Conservation (phyloP, 2,329 filamentous ascomycete species). For the Helminthosporium solani region DNA sequence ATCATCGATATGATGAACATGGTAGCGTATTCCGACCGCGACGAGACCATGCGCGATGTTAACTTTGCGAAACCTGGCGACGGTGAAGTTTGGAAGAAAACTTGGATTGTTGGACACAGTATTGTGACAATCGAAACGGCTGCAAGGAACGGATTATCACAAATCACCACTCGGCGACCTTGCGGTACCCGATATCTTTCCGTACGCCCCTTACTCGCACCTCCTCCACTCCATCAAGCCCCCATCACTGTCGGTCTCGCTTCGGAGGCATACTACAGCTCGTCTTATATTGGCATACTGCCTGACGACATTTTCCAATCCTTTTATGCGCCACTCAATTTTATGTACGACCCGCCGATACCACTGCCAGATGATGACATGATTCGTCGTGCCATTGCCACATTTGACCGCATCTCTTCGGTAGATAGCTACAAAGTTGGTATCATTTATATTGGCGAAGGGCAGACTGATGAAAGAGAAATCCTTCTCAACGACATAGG, state of each 20-base stretch:
- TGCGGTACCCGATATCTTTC: constrained; percentile 47
- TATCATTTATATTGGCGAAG: constrained; percentile 87
- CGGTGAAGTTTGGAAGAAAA: constrained; percentile 65
- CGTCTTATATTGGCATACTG: constrained; percentile 62
- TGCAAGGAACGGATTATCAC: constrained; percentile 64
- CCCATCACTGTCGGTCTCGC: constrained; percentile 43
- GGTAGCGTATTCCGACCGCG: constrained; percentile 79
- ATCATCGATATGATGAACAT: constrained; percentile 95
- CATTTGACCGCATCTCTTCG: constrained; percentile 84
- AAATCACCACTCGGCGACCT: constrained; percentile 70
- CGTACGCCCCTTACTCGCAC: constrained; percentile 38
- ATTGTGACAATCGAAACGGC: constrained; percentile 74
- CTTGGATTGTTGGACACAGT: constrained; percentile 73
- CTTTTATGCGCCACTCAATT: constrained; percentile 58
- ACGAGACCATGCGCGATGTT: constrained; percentile 69
- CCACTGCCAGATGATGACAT: constrained; percentile 71
- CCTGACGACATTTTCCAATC: constrained; percentile 74
- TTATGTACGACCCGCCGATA: constrained; percentile 61
- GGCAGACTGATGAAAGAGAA: constrained; percentile 77
- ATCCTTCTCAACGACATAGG: constrained; percentile 86
- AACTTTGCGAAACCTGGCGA: constrained; percentile 66
- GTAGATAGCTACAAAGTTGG: constrained; percentile 96
- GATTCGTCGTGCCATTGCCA: constrained; percentile 70
- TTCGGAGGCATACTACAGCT: constrained; percentile 46
- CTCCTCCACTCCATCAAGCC: constrained; percentile 44